Percentiles rank a stretch among this genome's conserved stretches.
Evolutionary conservation across 2,329 filamentous ascomycete species (phyloP).

Genomic region (Byssothecium circinans): DNA sequence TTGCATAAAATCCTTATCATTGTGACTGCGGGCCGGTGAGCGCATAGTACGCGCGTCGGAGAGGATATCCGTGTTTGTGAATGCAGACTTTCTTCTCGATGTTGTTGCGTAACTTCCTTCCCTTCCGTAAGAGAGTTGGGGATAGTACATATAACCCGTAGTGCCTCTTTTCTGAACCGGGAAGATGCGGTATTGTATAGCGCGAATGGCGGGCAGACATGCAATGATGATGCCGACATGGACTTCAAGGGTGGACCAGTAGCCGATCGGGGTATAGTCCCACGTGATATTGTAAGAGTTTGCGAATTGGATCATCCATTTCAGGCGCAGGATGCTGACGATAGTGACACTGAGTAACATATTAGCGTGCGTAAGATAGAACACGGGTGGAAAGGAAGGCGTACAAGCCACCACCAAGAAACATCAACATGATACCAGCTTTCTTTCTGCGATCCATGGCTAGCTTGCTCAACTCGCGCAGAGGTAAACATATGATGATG

Average conservation of each 20-base stretch:
- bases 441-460: constrained; percentile 34
- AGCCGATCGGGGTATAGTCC: constrained; percentile 33
- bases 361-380: not conserved
- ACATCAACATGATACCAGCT: constrained; percentile 42
- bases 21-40: constrained; percentile 3
- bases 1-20: constrained; percentile 17
- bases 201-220: constrained; percentile 27
- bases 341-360: constrained; percentile 44
- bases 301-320: constrained; percentile 48
- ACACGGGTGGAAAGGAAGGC: constrained; percentile 16
- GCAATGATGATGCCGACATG: constrained; percentile 31
- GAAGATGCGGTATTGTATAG: constrained; percentile 21
- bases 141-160: constrained; percentile 10
- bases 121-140: constrained; percentile 1
- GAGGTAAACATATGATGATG: constrained; percentile 33
- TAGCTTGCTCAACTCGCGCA: constrained; percentile 33
- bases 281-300: constrained; percentile 46
- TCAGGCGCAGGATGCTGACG: constrained; percentile 49
- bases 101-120: constrained; percentile 6
- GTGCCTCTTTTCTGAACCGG: constrained; percentile 8
- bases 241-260: constrained; percentile 31
- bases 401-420: constrained; percentile 44
- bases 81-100: no score
- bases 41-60: constrained; percentile 10
- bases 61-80: not conserved